Evolutionary conservation across 1,284 basidiomycete species (phyloP).

Genomic region (Meripilus lineatus): DNA sequence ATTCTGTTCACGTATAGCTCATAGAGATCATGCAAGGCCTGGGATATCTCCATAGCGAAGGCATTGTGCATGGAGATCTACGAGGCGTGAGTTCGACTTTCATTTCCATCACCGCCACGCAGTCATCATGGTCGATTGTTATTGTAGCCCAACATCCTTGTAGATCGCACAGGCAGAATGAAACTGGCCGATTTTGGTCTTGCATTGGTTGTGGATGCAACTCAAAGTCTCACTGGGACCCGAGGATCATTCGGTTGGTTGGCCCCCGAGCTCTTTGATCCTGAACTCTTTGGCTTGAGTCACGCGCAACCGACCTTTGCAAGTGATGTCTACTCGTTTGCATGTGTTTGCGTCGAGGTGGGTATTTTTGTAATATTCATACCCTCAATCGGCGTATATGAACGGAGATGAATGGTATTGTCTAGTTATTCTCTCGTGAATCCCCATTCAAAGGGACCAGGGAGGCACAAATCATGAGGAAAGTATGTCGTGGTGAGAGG

Average conservation of each 20-base stretch:
- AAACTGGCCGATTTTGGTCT: background rate
- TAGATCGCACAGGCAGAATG: too few species aligned
- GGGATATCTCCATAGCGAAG: slow-evolving; percentile 12
- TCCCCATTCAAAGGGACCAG: too few species aligned
- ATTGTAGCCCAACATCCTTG: background rate
- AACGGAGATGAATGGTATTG: too few species aligned
- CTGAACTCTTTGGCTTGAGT: background rate
- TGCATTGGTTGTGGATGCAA: too few species aligned
- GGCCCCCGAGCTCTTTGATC: slow-evolving; percentile 3
- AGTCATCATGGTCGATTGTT: background rate
- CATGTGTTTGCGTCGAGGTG: slow-evolving; percentile 8
- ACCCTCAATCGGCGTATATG: too few species aligned
- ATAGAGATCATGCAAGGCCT: slow-evolving; percentile 9
- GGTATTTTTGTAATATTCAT: background rate
- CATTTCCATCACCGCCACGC: background rate
- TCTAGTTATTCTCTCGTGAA: too few species aligned
- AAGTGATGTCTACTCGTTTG: slow-evolving; percentile 12
- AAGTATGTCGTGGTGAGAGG: too few species aligned
- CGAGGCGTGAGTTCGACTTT: slow-evolving; percentile 9
- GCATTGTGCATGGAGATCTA: slow-evolving; percentile 14
- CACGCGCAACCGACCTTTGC: slow-evolving; percentile 4
- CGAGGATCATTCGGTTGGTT: too few species aligned
- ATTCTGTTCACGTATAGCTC: slow-evolving; percentile 6
- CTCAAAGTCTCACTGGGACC: too few species aligned
- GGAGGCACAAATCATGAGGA: too few species aligned